These are phyloP conservation scores for Chaetothyriales sp. DNA, from an alignment of 2,329 filamentous ascomycete genomes.

Conservation along the genomic window DNA sequence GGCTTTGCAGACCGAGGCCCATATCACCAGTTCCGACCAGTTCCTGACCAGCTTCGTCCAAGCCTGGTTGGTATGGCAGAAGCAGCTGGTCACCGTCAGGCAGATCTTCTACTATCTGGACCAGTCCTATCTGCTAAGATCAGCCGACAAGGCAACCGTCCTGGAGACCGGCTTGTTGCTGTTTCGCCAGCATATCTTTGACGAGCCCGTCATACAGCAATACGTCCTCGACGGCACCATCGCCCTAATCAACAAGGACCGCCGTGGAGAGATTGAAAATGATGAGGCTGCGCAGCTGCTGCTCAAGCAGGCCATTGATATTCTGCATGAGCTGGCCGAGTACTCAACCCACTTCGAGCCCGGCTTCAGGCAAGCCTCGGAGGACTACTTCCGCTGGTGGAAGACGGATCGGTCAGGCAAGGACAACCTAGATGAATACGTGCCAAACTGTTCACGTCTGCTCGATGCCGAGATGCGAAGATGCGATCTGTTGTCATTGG, in stretches of 20 bases:
- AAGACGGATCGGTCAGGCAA: slow-evolving; percentile 49
- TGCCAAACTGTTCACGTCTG: slow-evolving; percentile 51
- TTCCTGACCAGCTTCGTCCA: slow-evolving; percentile 45
- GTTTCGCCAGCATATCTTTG: slow-evolving; percentile 52
- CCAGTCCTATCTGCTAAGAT: slow-evolving; percentile 68
- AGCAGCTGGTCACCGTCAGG: slow-evolving; percentile 61
- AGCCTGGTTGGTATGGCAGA: slow-evolving; percentile 65
- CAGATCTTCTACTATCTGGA: slow-evolving; percentile 92
- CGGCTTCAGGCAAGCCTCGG: slow-evolving; percentile 52
- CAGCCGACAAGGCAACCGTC: slow-evolving; percentile 53
- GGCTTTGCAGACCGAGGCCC: slow-evolving; percentile 41
- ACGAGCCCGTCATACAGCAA: slow-evolving; percentile 35
- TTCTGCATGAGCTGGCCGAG: slow-evolving; percentile 71
- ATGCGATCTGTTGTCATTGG: slow-evolving; percentile 68
- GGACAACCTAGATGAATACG: slow-evolving; percentile 57
- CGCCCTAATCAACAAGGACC: slow-evolving; percentile 58
- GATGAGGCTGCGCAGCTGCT: slow-evolving; percentile 47
- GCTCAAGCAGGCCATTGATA: slow-evolving; percentile 61
- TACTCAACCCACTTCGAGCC: slow-evolving; percentile 72
- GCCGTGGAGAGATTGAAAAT: slow-evolving; percentile 36
- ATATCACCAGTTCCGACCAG: slow-evolving; percentile 44
- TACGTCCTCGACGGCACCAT: slow-evolving; percentile 57
- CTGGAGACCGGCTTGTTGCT: slow-evolving; percentile 65
- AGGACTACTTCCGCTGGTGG: slow-evolving; percentile 53
- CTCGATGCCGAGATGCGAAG: slow-evolving; percentile 58